A percentile compares a stretch with the other conserved stretches of the same genome.
Conservation (phyloP, 1,284 basidiomycete species). For the Coriolopsis trogii region DNA sequence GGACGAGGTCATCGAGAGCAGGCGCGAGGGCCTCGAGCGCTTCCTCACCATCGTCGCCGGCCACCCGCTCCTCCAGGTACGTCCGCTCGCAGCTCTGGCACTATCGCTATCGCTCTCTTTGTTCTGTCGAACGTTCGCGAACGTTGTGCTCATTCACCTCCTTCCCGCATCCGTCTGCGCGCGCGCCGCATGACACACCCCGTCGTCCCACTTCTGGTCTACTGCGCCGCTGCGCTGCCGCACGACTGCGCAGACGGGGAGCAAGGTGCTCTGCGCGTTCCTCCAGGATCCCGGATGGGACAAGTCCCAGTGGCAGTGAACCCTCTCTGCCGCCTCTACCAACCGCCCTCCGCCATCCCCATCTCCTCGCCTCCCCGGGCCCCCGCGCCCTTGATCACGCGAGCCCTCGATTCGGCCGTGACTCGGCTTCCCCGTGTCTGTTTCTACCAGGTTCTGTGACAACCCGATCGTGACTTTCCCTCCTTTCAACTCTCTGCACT, state of each 20-base stretch:
- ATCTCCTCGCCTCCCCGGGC: background rate
- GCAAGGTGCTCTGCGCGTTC: slow-evolving; percentile 96
- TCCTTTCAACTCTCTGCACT: background rate
- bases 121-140: background rate
- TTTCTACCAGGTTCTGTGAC: background rate
- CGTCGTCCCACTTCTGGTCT: background rate
- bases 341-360: background rate
- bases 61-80: slow-evolving; percentile 92
- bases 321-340: background rate
- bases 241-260: slow-evolving; percentile 77
- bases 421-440: too few relatives aligned
- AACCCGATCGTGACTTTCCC: background rate
- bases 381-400: background rate
- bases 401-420: slow-evolving; percentile 3
- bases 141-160: background rate
- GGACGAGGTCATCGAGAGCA: slow-evolving; percentile 93
- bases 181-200: too few relatives aligned
- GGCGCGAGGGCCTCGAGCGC: slow-evolving; percentile 92
- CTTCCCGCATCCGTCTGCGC: too few relatives aligned
- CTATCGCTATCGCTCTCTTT: background rate
- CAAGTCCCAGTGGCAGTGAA: slow-evolving; percentile 63
- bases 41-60: slow-evolving; percentile 97
- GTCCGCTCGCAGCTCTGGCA: too few relatives aligned
- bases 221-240: background rate
- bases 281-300: slow-evolving; percentile 91